Evolutionary conservation across 305 asterid genomes (phyloP), one percentile per base, ranked within the genome.

Genomic region (Ajuga reptans): DNA sequence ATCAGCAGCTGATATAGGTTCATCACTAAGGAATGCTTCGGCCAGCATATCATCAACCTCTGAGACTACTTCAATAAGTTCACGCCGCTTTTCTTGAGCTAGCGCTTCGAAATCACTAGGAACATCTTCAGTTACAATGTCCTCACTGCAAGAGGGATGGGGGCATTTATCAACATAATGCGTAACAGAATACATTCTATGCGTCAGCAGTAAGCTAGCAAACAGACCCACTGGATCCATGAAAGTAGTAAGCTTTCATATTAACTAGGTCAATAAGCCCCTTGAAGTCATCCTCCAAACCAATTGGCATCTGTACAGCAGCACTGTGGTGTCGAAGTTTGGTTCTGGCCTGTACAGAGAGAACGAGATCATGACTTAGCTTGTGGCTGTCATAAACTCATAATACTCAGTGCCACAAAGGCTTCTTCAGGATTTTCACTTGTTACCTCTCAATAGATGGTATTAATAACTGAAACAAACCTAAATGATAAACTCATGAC

Each of bases 281-380:
- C 82, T 86, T 88, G 85, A 94, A 94, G 66, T 91, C 96, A 39
- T 94, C 99, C 82, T 94, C 99, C 81, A 94, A 73, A 75, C 99
- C 97, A 73, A 91, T 89, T 29, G 99, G 99, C 59, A 86, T 84
- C 86, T 94, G 99, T 79, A 94, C 89, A 15, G 99, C 98, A 83
- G 96, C 99, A 52, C 90, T 83, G 72, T 94, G 98, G 79, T 91
- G 99, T 66, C 99, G 95, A 80, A 94, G 99, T 78, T 91, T 94
- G 68, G 91, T 29, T 77, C 99, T 82, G 69, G 98, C 94, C 98
- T 92, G 82, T 47, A 76, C 6, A 71, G 31, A 56, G 47, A 56
- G 68, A 79, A 74, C 71, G 51, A 45, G 52, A 49, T 66, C 37
- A 46, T 5, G 56, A 31, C 49, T 77, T 55, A 77, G 58, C 69